Evolutionary conservation across 2,329 filamentous ascomycete genomes (phyloP).

Genomic region (Ascocoryne sarcoides): DNA sequence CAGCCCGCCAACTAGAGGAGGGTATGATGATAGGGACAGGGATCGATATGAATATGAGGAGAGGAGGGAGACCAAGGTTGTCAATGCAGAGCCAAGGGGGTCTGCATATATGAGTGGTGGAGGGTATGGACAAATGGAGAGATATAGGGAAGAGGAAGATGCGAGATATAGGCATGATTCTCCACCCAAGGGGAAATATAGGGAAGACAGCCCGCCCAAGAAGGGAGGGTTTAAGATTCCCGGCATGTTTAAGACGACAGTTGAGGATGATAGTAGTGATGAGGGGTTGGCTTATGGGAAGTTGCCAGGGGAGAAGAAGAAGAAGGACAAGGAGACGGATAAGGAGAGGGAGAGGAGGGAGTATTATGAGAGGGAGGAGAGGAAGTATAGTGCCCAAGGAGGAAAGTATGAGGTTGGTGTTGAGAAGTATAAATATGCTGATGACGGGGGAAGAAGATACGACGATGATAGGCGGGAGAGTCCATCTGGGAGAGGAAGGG

Average conservation of each 20-base stretch:
- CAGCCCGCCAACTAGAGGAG: constrained; percentile 12
- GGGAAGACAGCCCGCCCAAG: constrained; percentile 2
- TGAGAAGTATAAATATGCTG: constrained; percentile 24
- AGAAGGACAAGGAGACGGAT: constrained; percentile 12
- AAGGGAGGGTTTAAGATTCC: constrained; percentile 13
- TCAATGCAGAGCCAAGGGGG: constrained; percentile 10
- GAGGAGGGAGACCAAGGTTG: constrained; percentile 3
- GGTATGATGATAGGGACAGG: constrained; percentile 11
- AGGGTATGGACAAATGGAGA: constrained; percentile 1
- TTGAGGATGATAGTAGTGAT: constrained; percentile 12
- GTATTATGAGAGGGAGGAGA: constrained; percentile 8
- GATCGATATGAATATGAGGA: constrained; percentile 7
- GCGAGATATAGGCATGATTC: background rate
- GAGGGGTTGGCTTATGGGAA: constrained; percentile 9
- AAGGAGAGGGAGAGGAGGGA: constrained; percentile 12
- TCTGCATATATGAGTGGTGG: constrained; percentile 7
- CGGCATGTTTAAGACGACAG: constrained; percentile 10
- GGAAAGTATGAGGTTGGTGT: constrained; percentile 21
- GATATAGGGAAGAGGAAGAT: constrained; percentile 5
- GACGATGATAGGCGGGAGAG: too few species aligned
- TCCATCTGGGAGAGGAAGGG: constrained; percentile 14
- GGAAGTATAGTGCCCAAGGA: constrained; percentile 3
- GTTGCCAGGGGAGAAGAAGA: constrained; percentile 15
- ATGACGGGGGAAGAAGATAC: constrained; percentile 1
- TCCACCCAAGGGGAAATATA: background rate